A percentile compares a stretch with the other conserved stretches of the same genome.
Evolutionary conservation across 495 filamentous ascomycete genomes (phyloP).

Genomic region (Talaromyces thailandensis): DNA sequence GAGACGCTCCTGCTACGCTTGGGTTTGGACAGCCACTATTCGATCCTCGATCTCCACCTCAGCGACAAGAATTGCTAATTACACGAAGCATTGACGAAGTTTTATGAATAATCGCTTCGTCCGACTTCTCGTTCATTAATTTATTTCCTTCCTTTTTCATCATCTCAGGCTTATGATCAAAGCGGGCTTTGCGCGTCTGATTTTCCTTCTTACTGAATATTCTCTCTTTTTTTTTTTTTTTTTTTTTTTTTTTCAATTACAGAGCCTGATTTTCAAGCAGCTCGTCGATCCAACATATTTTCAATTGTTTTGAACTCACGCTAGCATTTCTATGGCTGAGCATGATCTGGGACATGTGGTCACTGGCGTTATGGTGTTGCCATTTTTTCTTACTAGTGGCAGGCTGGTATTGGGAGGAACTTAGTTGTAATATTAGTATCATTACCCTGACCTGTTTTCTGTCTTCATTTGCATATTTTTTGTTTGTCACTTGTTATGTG

Average conservation of each 20-base stretch:
- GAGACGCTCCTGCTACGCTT: slow-evolving; percentile 17
- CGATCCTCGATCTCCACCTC: slow-evolving; percentile 41
- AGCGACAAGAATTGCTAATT: slow-evolving; percentile 36
- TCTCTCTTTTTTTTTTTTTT: slow-evolving; percentile 17
- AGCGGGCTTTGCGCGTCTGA: slow-evolving; percentile 38
- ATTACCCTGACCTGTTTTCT: slow-evolving; percentile 7
- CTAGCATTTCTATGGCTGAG: slow-evolving; percentile 9
- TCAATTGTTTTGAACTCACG: slow-evolving; percentile 8
- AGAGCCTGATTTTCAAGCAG: not conserved
- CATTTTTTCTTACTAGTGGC: slow-evolving; percentile 10
- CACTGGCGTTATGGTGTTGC: slow-evolving; percentile 17
- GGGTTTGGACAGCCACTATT: slow-evolving; percentile 16
- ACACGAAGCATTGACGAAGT: slow-evolving; percentile 48
- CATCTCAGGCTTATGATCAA: slow-evolving; percentile 33
- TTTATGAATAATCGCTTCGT: slow-evolving; percentile 22
- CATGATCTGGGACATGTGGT: slow-evolving; percentile 12
- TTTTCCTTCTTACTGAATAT: slow-evolving; percentile 5
- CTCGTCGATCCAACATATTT: slow-evolving; percentile 7
- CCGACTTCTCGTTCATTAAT: slow-evolving; percentile 8
- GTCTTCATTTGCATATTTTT: slow-evolving; percentile 9
- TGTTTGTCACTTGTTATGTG: not conserved
- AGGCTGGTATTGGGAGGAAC: slow-evolving; percentile 9
- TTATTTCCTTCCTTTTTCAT: slow-evolving; percentile 15
- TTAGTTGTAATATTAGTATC: slow-evolving; percentile 24
- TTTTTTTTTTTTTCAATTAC: slow-evolving; percentile 13